Evolutionary conservation across 805 yeast species (phyloP).

Genomic region (Candida xiaguanensis): DNA sequence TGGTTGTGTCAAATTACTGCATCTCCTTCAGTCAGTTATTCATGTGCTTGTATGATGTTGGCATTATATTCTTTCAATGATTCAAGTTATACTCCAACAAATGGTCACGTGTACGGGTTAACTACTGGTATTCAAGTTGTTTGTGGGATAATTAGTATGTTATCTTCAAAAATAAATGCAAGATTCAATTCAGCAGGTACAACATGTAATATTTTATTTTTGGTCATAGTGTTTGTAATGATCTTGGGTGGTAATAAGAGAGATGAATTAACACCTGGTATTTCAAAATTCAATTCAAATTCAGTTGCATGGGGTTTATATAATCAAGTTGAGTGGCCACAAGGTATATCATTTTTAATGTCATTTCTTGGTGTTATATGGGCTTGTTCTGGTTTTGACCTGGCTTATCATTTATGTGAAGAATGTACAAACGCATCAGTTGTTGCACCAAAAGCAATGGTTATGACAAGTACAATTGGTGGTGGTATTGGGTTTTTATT

Average conservation of each 20-base stretch:
- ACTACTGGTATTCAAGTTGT: slow-evolving; percentile 48
- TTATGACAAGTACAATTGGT: slow-evolving; percentile 52
- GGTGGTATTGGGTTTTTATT: slow-evolving; percentile 55
- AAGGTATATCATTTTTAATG: slow-evolving; percentile 55
- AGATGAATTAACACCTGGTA: slow-evolving; percentile 15
- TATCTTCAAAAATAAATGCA: slow-evolving; percentile 55
- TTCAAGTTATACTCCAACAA: slow-evolving; percentile 36
- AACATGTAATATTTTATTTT: slow-evolving; percentile 43
- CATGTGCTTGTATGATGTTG: slow-evolving; percentile 54
- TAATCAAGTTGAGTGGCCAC: slow-evolving; percentile 62
- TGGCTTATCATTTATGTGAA: slow-evolving; percentile 73
- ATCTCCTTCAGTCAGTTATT: slow-evolving; percentile 57
- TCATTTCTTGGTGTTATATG: slow-evolving; percentile 60
- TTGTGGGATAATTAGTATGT: slow-evolving; percentile 46
- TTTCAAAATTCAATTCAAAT: slow-evolving; percentile 48
- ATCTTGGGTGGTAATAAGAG: slow-evolving; percentile 53
- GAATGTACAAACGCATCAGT: slow-evolving; percentile 61
- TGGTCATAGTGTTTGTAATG: slow-evolving; percentile 50
- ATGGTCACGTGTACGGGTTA: slow-evolving; percentile 50
- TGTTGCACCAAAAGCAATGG: slow-evolving; percentile 68
- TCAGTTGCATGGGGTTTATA: slow-evolving; percentile 50
- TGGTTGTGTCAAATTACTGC: slow-evolving; percentile 64
- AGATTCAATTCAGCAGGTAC: slow-evolving; percentile 50
- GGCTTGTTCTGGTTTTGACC: slow-evolving; percentile 75
- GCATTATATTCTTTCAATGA: slow-evolving; percentile 44